A percentile compares a stretch with the other conserved stretches of the same genome.
These are phyloP conservation scores for Debaryomyces sp. DNA, from an alignment of 1,139 yeast species.

Conservation along the genomic window DNA sequence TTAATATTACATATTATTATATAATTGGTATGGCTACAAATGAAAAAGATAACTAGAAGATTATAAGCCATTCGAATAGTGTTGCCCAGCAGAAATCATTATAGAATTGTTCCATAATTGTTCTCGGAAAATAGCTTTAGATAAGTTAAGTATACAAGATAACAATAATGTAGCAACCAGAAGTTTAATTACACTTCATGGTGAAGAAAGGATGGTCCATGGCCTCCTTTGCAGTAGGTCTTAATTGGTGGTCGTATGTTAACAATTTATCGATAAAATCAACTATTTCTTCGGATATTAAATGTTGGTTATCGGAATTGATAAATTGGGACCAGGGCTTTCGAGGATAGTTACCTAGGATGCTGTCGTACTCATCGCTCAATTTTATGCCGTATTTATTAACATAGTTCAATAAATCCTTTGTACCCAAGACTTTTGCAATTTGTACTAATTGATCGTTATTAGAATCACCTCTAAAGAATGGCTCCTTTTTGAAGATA, in stretches of 20 bases:
- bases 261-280: slow-evolving; percentile 68
- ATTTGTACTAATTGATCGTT: slow-evolving; percentile 81
- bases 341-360: slow-evolving; percentile 64
- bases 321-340: slow-evolving; percentile 70
- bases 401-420: slow-evolving; percentile 60
- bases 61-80: background rate
- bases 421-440: slow-evolving; percentile 76
- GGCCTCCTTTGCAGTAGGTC: slow-evolving; percentile 77
- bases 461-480: slow-evolving; percentile 77
- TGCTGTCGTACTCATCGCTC: slow-evolving; percentile 66
- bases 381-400: slow-evolving; percentile 62
- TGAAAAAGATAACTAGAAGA: background rate
- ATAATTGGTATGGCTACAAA: background rate
- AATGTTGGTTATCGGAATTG: slow-evolving; percentile 51
- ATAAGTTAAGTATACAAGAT: background rate
- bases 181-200: slow-evolving; percentile 13
- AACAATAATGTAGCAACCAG: background rate
- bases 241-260: slow-evolving; percentile 71
- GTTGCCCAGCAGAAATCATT: background rate
- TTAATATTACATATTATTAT: slow-evolving; percentile 1
- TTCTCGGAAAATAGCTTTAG: background rate
- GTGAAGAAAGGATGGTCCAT: slow-evolving; percentile 63
- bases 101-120: background rate
- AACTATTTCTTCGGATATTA: slow-evolving; percentile 62
- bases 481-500: slow-evolving; percentile 74